Base-by-base conservation (phyloP, 2,329 filamentous ascomycete species). In the Penicillium sp. region DNA sequence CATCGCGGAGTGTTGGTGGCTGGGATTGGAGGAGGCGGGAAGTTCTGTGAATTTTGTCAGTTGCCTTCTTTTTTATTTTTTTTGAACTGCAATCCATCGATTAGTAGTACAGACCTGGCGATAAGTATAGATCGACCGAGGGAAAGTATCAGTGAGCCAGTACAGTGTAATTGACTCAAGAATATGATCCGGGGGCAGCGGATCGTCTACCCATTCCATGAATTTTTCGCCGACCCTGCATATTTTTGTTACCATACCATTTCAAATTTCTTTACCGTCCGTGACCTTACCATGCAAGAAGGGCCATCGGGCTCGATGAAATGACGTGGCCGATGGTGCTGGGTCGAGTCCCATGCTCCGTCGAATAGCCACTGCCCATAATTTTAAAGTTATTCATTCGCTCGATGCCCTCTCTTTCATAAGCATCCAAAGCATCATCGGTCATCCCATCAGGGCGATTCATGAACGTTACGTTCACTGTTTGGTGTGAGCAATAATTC, bases 201-300 rank as follows among this genome's bases (percentile, higher is more conserved):
- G 61, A 1, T 67, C 59, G 31, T 73, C 71, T 1, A 65, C 66
- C 71, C 71, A 74, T 48, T 70, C 64, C 21, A 70, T 51, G 38
- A 67, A 70, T 26, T 72, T 74, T 48, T 74, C 71, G 10, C 70
- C 71, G 47, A 71, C 54, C 70, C 76, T 79, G 45, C 1, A 6
- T 2, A 33, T 1, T 59, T 59, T 8, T 56, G 36, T 21, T 16
- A 43, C 21, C 8, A 6, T 10, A 3, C 9, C 26, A 18, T 8
- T 45, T 7, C 12, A 1, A 12, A 43, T 18, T 12, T 3, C 16
- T 2, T 5, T 39, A 7, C 4, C 15, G 3, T 21, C 12, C 16
- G 1, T 13, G 36, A 21, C 2, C 60, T 55, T 48, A 70, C 67
- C 69, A 71, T 48, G 69, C 62, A 10, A 71, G 52, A 33, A 71